phyloP scores from a whole-genome alignment of 805 yeast species.

The Monosporozyma servazzii region DNA sequence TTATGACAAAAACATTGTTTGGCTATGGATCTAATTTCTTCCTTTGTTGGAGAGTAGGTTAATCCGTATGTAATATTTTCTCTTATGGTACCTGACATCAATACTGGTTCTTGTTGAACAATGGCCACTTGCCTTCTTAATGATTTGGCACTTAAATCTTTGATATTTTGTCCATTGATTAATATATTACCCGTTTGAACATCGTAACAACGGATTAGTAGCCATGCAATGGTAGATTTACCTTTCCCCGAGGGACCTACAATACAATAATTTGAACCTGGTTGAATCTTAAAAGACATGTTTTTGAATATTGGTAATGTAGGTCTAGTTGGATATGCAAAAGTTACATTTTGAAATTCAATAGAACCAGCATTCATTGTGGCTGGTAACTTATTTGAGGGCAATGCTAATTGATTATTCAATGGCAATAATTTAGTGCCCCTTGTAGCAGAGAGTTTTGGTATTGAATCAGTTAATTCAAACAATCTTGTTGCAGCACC shows the following conservation, averaged over 20 bases:
- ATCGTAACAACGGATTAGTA: conserved; percentile 49
- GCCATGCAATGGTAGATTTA: conserved; percentile 66
- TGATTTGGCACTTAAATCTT: conserved; percentile 38
- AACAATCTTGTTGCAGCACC: conserved; percentile 93
- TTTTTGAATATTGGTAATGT: conserved; percentile 46
- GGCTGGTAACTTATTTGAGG: conserved; percentile 10
- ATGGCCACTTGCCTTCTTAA: conserved; percentile 54
- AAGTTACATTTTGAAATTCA: conserved; percentile 55
- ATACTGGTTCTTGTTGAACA: conserved; percentile 69
- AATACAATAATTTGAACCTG: conserved; percentile 59
- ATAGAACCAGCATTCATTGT: conserved; percentile 33
- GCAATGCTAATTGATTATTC: conserved; percentile 8
- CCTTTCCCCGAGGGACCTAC: conserved; percentile 90
- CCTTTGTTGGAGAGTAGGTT: conserved; percentile 54
- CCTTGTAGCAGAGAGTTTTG: conserved; percentile 54
- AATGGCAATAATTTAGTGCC: conserved; percentile 40
- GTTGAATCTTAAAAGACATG: conserved; percentile 39
- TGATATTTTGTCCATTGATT: conserved; percentile 45
- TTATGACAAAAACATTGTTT: conserved; percentile 47
- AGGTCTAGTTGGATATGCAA: conserved; percentile 84
- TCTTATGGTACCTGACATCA: conserved; percentile 70
- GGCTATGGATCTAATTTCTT: conserved; percentile 38
- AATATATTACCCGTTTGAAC: conserved; percentile 39
- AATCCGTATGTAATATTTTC: conserved; percentile 74
- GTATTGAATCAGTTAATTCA: conserved; percentile 72